Evolutionary conservation across 225 moss, liverwort and hornwort genomes (phyloP), one percentile per base, ranked within the genome.

Genomic region (Antitrichia curtipendula): DNA sequence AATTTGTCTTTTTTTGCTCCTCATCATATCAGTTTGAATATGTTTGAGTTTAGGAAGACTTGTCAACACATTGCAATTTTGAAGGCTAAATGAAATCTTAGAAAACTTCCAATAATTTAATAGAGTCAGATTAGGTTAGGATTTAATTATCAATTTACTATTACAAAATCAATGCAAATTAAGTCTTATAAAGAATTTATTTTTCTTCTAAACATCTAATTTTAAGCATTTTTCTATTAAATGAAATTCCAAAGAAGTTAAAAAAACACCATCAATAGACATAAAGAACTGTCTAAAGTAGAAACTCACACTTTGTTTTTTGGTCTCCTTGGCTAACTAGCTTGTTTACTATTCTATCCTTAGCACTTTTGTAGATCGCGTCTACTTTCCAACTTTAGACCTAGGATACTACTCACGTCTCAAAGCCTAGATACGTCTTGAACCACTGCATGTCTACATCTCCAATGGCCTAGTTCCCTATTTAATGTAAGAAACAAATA

Each of bases 321-420:
- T 45, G 29, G 72, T 45, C 29, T 73, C 1, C 2, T 47, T 47
- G 18, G 16, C 16, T 28, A 27, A 6, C 1, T 71, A 2, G 29
- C 29, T 73, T 10, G 2, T 11, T 18, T 31, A 47, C 20, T 31
- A 20, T 5, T 74, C 1, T 32, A 3, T 12, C 12, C 2, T 31
- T 74, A 3, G 3, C 3, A 15, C 29, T 2, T 61, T 4, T 14
- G 3, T 3, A 29, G 7, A 61, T 62, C 8, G 16, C 4, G 0
- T 16, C 16, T 16, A 31, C 16, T 31, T 32, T 32, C 16, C 2
- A 62, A 62, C 16, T 73, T 18, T 47, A 73, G 47, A 73, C 11
- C 18, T 19, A 73, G 0, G 7, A 49, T 11, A 7, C 11, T 19
- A 31, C 2, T 45, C 31, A 31, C 1, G 1, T 49, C 49, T 20